Base-by-base conservation (phyloP, 1,139 yeast genomes). In the Yamadazyma siamensis region DNA sequence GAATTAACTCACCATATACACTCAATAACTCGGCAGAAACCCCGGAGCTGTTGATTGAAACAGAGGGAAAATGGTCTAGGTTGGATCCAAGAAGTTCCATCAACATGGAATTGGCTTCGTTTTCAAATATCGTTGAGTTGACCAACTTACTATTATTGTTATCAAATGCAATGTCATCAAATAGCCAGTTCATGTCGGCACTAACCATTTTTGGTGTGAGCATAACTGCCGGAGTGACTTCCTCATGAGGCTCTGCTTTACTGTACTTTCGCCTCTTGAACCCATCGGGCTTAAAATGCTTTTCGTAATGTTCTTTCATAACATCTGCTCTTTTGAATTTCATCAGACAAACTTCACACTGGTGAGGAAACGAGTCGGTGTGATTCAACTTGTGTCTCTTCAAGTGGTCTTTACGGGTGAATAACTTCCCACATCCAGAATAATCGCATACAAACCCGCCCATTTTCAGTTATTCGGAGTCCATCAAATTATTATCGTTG, bases 321-420 rank as follows among this genome's bases (percentile, higher is more conserved):
- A 28, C 32, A 15, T 28, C 32, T 4, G 26, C 32, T 17, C 32
- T 10, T 15, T 24, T 28, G 12, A 28, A 28, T 15, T 19, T 23
- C 26, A 21, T 28, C 9, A 28, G 14, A 20, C 32, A 28, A 4
- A 28, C 25, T 4, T 19, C 11, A 17, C 32, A 28, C 13, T 24
- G 25, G 15, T 24, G 25, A 4, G 27, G 27, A 13, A 12, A 28
- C 10, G 10, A 8, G 6, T 28, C 27, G n/a, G 6, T 24, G 13
- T 28, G 32, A 23, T 28, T 28, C 5, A 28, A n/a, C n/a, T 20
- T 23, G 12, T 28, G 32, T 9, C 32, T 19, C 13, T 28, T 28
- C 25, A 28, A 28, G 13, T 28, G 32, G 12, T 28, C 32, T 15
- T 28, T 28, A 4, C 32, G 12, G 12, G 32, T 14, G 15, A 28